Base-by-base conservation (phyloP, 345 rosid species). In the Euphorbia pulcherrima region DNA sequence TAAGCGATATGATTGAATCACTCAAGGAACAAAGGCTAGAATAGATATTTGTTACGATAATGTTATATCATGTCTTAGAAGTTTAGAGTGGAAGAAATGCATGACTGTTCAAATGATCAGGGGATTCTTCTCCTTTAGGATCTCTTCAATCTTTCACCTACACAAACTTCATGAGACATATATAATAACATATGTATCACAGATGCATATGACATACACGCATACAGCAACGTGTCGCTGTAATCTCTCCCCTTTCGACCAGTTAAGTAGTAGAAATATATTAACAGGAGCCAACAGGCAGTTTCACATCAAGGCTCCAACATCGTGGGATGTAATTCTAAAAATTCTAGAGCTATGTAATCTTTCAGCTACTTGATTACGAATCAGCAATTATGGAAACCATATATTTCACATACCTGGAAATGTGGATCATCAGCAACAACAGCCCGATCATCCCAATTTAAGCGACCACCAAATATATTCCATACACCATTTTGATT, bases 351-450 rank as follows among this genome's bases (percentile, higher is more conserved):
- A 33, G 14, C 24, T n/a, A 23, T 35, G 8, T 14, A 13, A n/a
- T 6, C 46, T 47, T 59, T 13, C 57, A 61, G 18, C 64, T 77
- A 26, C 57, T 41, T 68, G 52, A 48, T 20, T 77, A 66, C 48
- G 0, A 60, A 48, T 29, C 23, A 50, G 51, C 4, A 50, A 52
- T 29, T 50, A 47, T 41, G 60, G n/a, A 44, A 69, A 67, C 37
- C 23, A 51, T 30, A 24, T 40, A 51, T 60, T n/a, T 65, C 41
- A 24, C 16, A 20, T 79, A 93, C 98, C 97, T 93, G 94, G 75
- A 93, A 93, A 81, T 93, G 97, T 68, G 96, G 94, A 81, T 93
- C 98, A 67, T 93, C 98, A 50, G 86, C 90, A 84, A 90, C 98
- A 70, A 93, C 73, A 33, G 98, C 98, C 23, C 83, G 84, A 71